A percentile compares a stretch with the other conserved stretches of the same genome.
These are phyloP conservation scores for Phytophthora pisi DNA, from an alignment of 352 stramenopile species.

Conservation along the genomic window DNA sequence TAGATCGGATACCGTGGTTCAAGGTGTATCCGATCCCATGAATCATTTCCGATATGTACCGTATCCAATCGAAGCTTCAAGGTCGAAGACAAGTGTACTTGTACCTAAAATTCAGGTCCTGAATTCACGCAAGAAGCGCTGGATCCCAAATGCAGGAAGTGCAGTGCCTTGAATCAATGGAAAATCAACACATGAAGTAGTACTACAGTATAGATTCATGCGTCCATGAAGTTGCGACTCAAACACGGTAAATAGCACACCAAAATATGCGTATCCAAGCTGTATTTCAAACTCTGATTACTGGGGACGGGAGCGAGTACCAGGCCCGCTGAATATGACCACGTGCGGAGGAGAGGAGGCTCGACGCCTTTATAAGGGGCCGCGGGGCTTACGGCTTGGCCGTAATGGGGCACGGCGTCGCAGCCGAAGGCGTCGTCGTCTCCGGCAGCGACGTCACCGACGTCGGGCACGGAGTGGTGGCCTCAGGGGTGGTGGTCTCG, in stretches of 20 bases:
- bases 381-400: constrained; percentile 27
- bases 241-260: constrained; percentile 30
- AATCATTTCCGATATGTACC: too few relatives aligned
- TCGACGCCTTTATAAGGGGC: constrained; percentile 24
- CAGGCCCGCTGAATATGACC: constrained; percentile 23
- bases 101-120: too few relatives aligned
- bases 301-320: constrained; percentile 24
- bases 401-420: constrained; percentile 46
- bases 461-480: constrained; percentile 15
- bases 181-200: too few relatives aligned
- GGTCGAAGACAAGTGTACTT: too few relatives aligned
- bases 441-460: constrained; percentile 28
- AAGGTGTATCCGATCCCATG: too few relatives aligned
- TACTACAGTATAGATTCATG: constrained; percentile 1
- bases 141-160: too few relatives aligned
- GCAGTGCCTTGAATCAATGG: too few relatives aligned
- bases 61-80: neutral
- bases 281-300: constrained; percentile 33
- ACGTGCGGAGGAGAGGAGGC: constrained; percentile 24
- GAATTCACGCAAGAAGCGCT: neutral
- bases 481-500: constrained; percentile 13
- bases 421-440: constrained; percentile 25
- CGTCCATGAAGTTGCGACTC: constrained; percentile 5
- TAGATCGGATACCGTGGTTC: too few relatives aligned
- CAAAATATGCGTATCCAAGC: constrained; percentile 37